Evolutionary conservation across 1,284 basidiomycete species (phyloP).

Genomic region (Microbotryum lychnidis-dioicae): DNA sequence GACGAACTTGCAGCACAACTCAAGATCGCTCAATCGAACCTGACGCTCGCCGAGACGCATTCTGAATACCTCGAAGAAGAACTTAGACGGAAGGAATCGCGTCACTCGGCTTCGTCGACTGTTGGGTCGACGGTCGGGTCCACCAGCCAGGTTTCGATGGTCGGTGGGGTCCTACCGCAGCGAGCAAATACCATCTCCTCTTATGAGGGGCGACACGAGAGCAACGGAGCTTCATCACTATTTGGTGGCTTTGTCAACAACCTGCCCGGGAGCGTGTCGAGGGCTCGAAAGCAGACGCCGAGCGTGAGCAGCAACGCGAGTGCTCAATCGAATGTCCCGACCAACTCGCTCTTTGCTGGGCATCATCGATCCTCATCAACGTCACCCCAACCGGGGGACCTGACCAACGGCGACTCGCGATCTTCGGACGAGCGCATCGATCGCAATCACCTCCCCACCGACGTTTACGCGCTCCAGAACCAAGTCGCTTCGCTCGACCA

Average conservation of each 20-base stretch:
- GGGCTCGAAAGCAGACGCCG: not conserved
- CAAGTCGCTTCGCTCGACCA: slow-evolving; percentile 17
- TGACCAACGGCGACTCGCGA: not conserved
- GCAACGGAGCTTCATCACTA: too few species aligned
- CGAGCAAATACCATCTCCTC: too few species aligned
- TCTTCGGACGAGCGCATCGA: too few species aligned
- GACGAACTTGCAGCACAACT: slow-evolving; percentile 34
- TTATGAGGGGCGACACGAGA: too few species aligned
- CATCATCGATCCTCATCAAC: too few species aligned
- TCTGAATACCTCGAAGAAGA: slow-evolving; percentile 35
- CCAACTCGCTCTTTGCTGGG: not conserved
- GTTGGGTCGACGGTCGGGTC: too few species aligned
- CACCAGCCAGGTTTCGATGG: too few species aligned
- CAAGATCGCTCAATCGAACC: slow-evolving; percentile 36
- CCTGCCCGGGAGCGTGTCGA: too few species aligned
- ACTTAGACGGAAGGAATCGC: slow-evolving; percentile 15
- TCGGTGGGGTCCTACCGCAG: too few species aligned
- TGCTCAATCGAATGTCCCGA: not conserved
- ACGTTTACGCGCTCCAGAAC: slow-evolving; percentile 11
- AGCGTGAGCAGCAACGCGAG: not conserved
- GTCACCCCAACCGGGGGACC: too few species aligned
- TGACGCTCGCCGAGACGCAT: slow-evolving; percentile 34
- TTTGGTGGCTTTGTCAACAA: too few species aligned
- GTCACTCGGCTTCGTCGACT: too few species aligned
- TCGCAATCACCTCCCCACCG: not conserved